Base-by-base conservation (phyloP, 2,329 filamentous ascomycete genomes). In the Trichoderma aggressivum region DNA sequence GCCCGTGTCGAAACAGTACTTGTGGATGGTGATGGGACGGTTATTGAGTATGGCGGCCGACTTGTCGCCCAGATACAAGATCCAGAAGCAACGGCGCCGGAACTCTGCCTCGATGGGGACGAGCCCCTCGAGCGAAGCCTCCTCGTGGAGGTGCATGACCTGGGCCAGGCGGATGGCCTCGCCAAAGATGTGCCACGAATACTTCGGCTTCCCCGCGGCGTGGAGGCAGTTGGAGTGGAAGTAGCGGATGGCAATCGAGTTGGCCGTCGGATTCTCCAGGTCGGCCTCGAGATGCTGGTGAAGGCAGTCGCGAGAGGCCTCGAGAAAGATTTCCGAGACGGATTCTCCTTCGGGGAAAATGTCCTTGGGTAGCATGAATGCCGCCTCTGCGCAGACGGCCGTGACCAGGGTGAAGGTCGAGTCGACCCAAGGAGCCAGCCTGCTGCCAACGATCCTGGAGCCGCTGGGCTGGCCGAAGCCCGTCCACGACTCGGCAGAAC, bases 221-320 rank as follows among this genome's bases (percentile, higher is more conserved):
- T 84, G 83, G 3, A 84, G 74, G 55, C 82, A 83, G 68, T 83
- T 84, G 16, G 83, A 84, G 64, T 85, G 83, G 28, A 84, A 82
- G 65, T 84, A 83, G 5, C 83, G 80, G 21, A 84, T 82, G 3
- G 80, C 78, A 30, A 84, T 78, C 4, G 83, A 85, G 60, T 80
- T 82, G 1, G 82, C 81, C 63, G 79, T 81, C 0, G 83, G 83
- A 12, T 76, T 78, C 60, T 84, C 82, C 0, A 85, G 75, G 36
- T 85, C 83, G 0, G 78, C 77, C 36, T 84, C 82, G 0, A 83
- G 75, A 34, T 84, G 83, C 24, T 78, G 77, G 16, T 77, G 77
- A 8, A 84, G 75, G 16, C 80, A 82, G 53, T 77, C 76, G 0
- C 82, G 77, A 0, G 83, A 84, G 0, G 81, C 80, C 2, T 80